Evolutionary conservation across 1,139 yeast species (phyloP), one percentile per base, ranked within the genome.

Genomic region (Tardiomyces digboiensis): DNA sequence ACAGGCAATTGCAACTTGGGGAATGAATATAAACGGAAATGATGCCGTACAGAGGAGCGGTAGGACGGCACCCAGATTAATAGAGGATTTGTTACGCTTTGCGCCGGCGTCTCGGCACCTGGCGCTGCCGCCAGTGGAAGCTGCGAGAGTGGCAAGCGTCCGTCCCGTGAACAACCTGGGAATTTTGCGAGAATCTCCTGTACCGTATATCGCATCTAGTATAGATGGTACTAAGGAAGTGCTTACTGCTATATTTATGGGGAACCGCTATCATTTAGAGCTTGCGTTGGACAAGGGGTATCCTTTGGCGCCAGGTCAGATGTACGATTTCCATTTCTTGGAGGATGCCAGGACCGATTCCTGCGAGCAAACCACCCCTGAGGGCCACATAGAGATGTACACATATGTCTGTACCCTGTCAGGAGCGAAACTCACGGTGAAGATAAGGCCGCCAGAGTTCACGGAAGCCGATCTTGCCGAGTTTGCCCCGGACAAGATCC

Each of bases 361-460:
- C 36, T 7, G 16, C 36, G n/a, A n/a, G 18, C 19, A 33, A 38
- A 2, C 18, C n/a, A 14, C 8, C 2, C n/a, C 36, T 2, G 41
- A 21, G 22, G 36, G 19, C 14, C 14, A 14, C n/a, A 8, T n/a
- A 16, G 41, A 23, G 14, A 19, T 21, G 21, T 39, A 42, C 44
- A 40, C 39, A 20, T 57, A 54, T 37, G 40, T 44, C 4, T 52
- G 59, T 33, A 36, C 48, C 2, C 33, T 43, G 2, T 55, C 59
- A 1, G 50, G 46, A 14, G 50, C 49, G 14, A 41, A 21, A 19
- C 44, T 58, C 10, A 45, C 46, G 7, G 36, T 58, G 8, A 50
- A 47, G 6, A 47, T 60, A n/a, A 43, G 52, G 13, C 56, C 59
- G n/a, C 60, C 60, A 1, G 56, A 55, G 45, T 48, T 61, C 38